Percentiles rank a stretch among this genome's conserved stretches.
phyloP scores from a whole-genome alignment of 768 basidiomycete genomes.

The Gloeophyllum trabeum region DNA sequence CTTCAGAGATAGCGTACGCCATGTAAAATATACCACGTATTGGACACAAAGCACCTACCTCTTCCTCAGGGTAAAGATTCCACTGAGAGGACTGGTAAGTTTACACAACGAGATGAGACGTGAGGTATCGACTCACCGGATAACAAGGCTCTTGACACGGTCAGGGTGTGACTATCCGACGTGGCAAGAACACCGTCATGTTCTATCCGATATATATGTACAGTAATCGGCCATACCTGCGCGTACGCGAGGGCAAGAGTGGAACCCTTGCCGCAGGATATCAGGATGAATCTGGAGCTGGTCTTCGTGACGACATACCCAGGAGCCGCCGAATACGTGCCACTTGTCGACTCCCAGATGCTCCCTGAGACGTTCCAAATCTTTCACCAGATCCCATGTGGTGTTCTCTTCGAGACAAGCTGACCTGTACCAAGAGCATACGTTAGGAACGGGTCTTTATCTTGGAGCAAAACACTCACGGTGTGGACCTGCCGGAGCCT shows the following conservation, averaged over 20 bases:
- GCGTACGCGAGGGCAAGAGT: conserved; percentile 82
- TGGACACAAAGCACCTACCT: too few relatives aligned
- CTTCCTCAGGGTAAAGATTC: conserved; percentile 81
- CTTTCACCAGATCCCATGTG: conserved; percentile 88
- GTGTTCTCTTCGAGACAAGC: conserved; percentile 82
- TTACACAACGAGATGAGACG: background rate
- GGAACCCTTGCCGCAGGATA: conserved; percentile 44
- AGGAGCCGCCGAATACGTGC: conserved; percentile 93
- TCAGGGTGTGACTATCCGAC: conserved; percentile 59
- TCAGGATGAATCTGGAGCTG: background rate
- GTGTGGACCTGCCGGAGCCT: conserved; percentile 78
- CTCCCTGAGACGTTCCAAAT: conserved; percentile 75
- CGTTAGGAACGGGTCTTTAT: conserved; percentile 3
- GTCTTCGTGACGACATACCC: conserved; percentile 36
- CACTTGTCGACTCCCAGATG: conserved; percentile 73
- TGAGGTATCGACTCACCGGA: conserved; percentile 39
- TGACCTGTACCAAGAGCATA: conserved; percentile 28
- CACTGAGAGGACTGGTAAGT: conserved; percentile 28
- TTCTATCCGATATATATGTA: background rate
- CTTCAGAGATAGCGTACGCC: conserved; percentile 14
- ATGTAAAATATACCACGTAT: background rate
- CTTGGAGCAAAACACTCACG: conserved; percentile 32
- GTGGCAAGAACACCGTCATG: background rate
- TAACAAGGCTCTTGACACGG: conserved; percentile 64
- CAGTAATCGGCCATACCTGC: conserved; percentile 33